Conservation (phyloP, 2,329 filamentous ascomycete species). For the Truncatella angustata region DNA sequence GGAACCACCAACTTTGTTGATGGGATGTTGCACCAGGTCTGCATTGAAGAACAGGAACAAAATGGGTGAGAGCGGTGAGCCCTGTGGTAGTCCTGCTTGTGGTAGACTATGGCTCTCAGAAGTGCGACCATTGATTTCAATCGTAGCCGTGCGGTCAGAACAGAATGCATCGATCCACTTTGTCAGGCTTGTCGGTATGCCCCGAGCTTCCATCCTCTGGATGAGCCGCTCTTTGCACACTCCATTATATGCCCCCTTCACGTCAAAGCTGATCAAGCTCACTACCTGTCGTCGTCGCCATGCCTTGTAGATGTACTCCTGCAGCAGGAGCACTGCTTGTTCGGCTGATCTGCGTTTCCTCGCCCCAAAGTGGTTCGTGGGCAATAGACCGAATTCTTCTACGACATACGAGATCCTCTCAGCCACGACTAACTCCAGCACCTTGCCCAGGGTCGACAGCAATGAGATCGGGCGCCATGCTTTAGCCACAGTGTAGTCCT, state of each 20-base stretch:
- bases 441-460: constrained; percentile 24
- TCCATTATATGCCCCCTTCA: constrained; percentile 39
- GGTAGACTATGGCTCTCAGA: not conserved
- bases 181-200: constrained; percentile 17
- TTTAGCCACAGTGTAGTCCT: constrained; percentile 24
- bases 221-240: constrained; percentile 31
- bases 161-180: constrained; percentile 24
- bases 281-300: constrained; percentile 22
- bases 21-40: constrained; percentile 23
- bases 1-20: constrained; percentile 22
- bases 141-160: constrained; percentile 18
- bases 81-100: constrained; percentile 8
- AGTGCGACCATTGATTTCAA: constrained; percentile 9
- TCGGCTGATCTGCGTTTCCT: constrained; percentile 31
- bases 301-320: constrained; percentile 26
- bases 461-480: constrained; percentile 25
- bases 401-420: constrained; percentile 26
- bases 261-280: constrained; percentile 35
- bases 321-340: constrained; percentile 30
- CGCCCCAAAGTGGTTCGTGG: constrained; percentile 35
- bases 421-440: constrained; percentile 20
- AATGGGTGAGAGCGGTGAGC: constrained; percentile 33
- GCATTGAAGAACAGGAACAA: constrained; percentile 32
- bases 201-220: constrained; percentile 17
- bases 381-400: constrained; percentile 28